phyloP scores from a whole-genome alignment of 805 yeast species.

The Jamesozyma spencerorum region DNA sequence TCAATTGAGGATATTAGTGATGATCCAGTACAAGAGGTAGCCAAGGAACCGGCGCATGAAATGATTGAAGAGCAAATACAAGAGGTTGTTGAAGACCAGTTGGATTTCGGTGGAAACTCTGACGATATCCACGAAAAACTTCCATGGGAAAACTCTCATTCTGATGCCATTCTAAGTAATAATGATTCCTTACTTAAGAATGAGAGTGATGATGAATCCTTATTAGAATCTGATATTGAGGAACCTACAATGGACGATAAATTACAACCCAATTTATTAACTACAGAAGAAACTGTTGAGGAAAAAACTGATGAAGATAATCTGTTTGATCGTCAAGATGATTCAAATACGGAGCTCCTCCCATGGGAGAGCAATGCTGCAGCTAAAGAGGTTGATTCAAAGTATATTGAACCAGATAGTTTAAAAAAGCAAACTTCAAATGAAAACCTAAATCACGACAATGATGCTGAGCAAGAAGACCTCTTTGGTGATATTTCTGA shows the following conservation, averaged over 20 bases:
- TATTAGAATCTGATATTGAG: background rate
- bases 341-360: conserved; percentile 3
- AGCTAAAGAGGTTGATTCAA: background rate
- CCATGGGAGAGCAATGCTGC: conserved; percentile 10
- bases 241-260: background rate
- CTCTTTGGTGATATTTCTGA: conserved; percentile 1
- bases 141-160: conserved; percentile 13
- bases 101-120: background rate
- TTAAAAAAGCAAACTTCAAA: background rate
- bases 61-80: background rate
- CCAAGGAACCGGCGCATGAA: background rate
- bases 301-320: background rate
- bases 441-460: background rate
- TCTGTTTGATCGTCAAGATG: background rate
- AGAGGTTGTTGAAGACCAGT: background rate
- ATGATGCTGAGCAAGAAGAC: background rate
- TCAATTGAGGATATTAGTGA: too few species aligned
- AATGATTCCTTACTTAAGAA: background rate
- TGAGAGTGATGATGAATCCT: background rate
- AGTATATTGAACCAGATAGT: background rate
- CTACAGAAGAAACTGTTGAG: too few species aligned
- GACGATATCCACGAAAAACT: conserved; percentile 6
- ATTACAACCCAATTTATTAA: too few species aligned
- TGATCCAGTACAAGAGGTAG: too few species aligned
- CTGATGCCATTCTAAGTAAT: background rate